Evolutionary conservation across 2,329 filamentous ascomycete species (phyloP).

Genomic region (Verticillium klebahnii): DNA sequence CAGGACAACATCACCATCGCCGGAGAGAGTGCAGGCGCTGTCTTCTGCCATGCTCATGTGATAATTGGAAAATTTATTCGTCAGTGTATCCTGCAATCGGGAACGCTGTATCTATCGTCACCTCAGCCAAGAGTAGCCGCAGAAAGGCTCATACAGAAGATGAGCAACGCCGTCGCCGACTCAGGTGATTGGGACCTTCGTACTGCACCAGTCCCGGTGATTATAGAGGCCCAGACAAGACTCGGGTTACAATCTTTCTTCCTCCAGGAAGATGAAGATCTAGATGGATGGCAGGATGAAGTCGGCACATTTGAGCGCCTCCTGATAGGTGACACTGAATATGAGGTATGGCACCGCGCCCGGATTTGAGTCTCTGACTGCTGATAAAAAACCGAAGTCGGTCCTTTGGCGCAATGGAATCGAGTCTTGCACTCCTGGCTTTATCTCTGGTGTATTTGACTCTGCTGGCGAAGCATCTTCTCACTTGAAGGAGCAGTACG

Average conservation of each 20-base stretch:
- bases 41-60: conserved; percentile 38
- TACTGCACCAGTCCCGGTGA: conserved; percentile 19
- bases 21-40: conserved; percentile 40
- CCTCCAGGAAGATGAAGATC: conserved; percentile 29
- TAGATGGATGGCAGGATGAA: conserved; percentile 29
- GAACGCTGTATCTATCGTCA: conserved; percentile 35
- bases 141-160: background rate
- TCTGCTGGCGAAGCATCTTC: conserved; percentile 19
- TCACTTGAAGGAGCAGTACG: conserved; percentile 31
- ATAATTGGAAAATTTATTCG: conserved; percentile 24
- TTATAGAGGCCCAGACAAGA: conserved; percentile 28
- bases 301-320: conserved; percentile 27
- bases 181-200: conserved; percentile 10
- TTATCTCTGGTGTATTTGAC: conserved; percentile 28
- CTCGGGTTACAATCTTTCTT: conserved; percentile 35
- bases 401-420: conserved; percentile 39
- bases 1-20: conserved; percentile 34
- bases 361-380: background rate
- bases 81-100: conserved; percentile 33
- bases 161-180: background rate
- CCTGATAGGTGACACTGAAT: conserved; percentile 37
- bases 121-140: conserved; percentile 24
- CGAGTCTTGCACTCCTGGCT: conserved; percentile 24
- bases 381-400: conserved; percentile 20
- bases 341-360: conserved; percentile 25